Evolutionary conservation across 2,329 filamentous ascomycete species (phyloP), one percentile per base, ranked within the genome.

Genomic region (Catunica adiposa): DNA sequence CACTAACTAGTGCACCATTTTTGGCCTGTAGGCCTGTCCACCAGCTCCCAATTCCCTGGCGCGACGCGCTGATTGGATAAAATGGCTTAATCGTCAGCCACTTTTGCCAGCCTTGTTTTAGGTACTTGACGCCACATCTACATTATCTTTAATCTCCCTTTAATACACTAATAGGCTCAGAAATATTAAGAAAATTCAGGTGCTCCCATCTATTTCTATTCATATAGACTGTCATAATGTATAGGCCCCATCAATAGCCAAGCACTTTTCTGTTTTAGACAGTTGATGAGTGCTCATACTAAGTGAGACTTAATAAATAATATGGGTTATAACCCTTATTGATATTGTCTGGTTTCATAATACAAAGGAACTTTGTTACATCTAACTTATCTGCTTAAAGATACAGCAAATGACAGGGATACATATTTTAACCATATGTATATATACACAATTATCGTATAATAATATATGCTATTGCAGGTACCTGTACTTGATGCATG

Each of bases 61-160:
- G 15, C 53, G 53, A 58, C 56, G 56, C 52, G 56, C 56, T 52
- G 34, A 58, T 58, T 58, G 56, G 56, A 26, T 34, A 37, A 14
- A 29, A 22, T 48, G n/a, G 17, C 15, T 48, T 25, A 25, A 48
- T 25, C 2, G 2, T 23, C 29, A 55, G 53, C 40, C 40, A 37
- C 64, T 64, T 66, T 65, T 63, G 64, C 64, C 62, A 51, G 26
- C 17, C n/a, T 51, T 31, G 20, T 38, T 20, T 34, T 20, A 51
- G n/a, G 5, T 34, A 34, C 17, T 20, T 42, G 38, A 26, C 44
- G 48, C 25, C n/a, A 51, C 31, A 31, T 8, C 17, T 34, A 37
- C 34, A 17, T n/a, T 51, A 17, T 34, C 3, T 25, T 5, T 15
- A n/a, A n/a, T n/a, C n/a, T n/a, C n/a, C n/a, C n/a, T n/a, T n/a